These are phyloP conservation scores for Pythium volutum DNA, from an alignment of 352 stramenopile species.

Conservation along the genomic window DNA sequence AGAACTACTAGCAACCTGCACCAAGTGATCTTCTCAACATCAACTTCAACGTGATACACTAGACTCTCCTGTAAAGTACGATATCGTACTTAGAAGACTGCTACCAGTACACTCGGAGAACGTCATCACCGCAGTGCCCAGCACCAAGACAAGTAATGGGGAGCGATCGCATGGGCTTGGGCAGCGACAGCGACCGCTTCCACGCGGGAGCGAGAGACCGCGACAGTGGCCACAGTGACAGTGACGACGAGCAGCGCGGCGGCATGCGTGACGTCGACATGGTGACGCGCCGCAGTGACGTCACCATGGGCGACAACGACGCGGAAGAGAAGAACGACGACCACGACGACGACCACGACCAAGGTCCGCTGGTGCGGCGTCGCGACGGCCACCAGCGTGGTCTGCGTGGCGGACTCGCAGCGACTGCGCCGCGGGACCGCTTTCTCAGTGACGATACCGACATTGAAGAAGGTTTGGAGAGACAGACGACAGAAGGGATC, in stretches of 20 bases:
- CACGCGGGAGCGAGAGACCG: not conserved
- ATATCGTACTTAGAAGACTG: constrained; percentile 5
- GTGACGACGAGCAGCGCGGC: constrained; percentile 8
- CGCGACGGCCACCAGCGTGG: not conserved
- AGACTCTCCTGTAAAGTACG: not conserved
- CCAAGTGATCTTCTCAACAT: not conserved
- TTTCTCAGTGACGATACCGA: constrained; percentile 62
- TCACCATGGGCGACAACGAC: constrained; percentile 20
- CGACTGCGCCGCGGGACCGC: constrained; percentile 1
- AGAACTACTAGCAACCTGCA: not conserved
- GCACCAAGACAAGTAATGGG: too few relatives aligned
- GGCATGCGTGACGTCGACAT: constrained; percentile 13
- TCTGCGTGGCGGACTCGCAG: not conserved
- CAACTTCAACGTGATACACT: not conserved
- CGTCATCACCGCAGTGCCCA: too few relatives aligned
- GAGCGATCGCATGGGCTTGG: constrained; percentile 47
- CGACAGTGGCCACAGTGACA: constrained; percentile 23
- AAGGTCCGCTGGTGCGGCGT: not conserved
- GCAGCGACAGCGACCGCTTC: constrained; percentile 21
- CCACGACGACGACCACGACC: not conserved
- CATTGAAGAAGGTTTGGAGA: constrained; percentile 63
- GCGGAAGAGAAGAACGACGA: constrained; percentile 4
- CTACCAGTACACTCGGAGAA: constrained; percentile 1
- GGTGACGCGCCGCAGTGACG: constrained; percentile 10
- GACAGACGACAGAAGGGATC: not conserved